Percentiles rank a stretch among this genome's conserved stretches.
Evolutionary conservation across 2,329 filamentous ascomycete species (phyloP).

Genomic region (Rutstroemia sp.): DNA sequence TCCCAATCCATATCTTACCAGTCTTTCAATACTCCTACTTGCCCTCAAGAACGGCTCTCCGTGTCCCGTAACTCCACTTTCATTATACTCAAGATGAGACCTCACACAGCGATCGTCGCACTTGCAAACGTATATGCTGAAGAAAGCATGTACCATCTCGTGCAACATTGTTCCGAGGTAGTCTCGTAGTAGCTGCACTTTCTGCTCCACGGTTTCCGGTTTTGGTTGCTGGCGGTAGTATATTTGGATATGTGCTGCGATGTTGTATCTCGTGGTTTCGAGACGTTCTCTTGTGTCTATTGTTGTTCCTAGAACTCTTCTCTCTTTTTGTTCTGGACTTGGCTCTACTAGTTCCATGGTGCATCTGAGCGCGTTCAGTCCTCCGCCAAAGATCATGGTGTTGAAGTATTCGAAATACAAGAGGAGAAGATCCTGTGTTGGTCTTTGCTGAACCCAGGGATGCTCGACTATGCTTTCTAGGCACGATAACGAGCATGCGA

Average conservation of each 20-base stretch:
- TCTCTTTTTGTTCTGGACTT: not conserved
- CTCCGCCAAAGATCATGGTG: conserved; percentile 4
- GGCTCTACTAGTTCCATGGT: not conserved
- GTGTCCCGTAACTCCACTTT: conserved; percentile 3
- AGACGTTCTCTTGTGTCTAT: not conserved
- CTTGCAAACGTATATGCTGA: conserved; percentile 9
- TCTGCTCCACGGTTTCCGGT: not conserved
- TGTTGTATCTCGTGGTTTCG: not conserved
- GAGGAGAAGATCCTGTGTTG: not conserved
- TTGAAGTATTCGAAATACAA: conserved; percentile 6
- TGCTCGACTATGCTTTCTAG: not conserved
- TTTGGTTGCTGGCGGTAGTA: not conserved
- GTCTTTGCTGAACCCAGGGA: conserved; percentile 4
- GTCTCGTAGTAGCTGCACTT: not conserved
- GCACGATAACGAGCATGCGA: not conserved
- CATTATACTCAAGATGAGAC: not conserved
- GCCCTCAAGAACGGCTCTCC: not conserved
- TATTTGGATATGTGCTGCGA: not conserved
- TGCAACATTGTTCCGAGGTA: conserved; percentile 7
- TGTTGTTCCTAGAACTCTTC: not conserved
- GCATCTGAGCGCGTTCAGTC: conserved; percentile 1
- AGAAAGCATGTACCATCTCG: conserved; percentile 8
- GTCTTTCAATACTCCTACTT: not conserved
- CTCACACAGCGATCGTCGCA: not conserved
- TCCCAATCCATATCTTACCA: not conserved